Evolutionary conservation across 768 basidiomycete species (phyloP), one percentile per base, ranked within the genome.

Genomic region (Mycena indigotica): DNA sequence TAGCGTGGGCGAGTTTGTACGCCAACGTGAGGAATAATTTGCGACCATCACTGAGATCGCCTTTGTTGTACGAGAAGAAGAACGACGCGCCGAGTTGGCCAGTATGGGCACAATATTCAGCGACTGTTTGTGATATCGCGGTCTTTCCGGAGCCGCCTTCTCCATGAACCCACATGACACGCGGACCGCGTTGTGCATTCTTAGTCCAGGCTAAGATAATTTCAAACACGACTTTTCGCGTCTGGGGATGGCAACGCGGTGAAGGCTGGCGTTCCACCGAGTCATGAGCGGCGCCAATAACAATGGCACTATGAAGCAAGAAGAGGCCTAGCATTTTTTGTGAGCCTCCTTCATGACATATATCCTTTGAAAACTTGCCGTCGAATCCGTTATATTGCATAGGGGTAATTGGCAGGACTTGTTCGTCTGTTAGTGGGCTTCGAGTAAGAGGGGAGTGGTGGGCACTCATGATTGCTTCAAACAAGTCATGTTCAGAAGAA

Each of bases 71-170:
- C 16, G 60, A 56, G 21, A 66, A 66, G 57, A 66, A 65, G 17
- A 66, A 66, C 1, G 52, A 56, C 19, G 63, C 63, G 8, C 56
- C 65, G 4, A 65, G 60, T 30, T 67, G 66, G 8, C 57, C 50
- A 12, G 50, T 58, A 21, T 60, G 51, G 0, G 63, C 63, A 17
- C 63, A 61, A 28, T 59, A 67, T 56, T 64, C 63, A 0, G 63
- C 41, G 3, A 64, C 60, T 0, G 59, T 64, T 26, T 64, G 63
- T 0, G 56, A 52, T 28, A 56, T 45, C 5, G 63, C 59, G 17
- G 58, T 51, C 28, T 64, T 64, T 1, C 63, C 63, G 2, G 50
- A 52, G 1, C 56, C 63, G 0, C 52, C 44, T 2, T 44, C 46
- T 23, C 63, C 63, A 17, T 61, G 38, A 3, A 64, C 45, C 67